Evolutionary conservation across 441 rosid genomes (phyloP), one percentile per base, ranked within the genome.

Genomic region (Mallotus japonicus): DNA sequence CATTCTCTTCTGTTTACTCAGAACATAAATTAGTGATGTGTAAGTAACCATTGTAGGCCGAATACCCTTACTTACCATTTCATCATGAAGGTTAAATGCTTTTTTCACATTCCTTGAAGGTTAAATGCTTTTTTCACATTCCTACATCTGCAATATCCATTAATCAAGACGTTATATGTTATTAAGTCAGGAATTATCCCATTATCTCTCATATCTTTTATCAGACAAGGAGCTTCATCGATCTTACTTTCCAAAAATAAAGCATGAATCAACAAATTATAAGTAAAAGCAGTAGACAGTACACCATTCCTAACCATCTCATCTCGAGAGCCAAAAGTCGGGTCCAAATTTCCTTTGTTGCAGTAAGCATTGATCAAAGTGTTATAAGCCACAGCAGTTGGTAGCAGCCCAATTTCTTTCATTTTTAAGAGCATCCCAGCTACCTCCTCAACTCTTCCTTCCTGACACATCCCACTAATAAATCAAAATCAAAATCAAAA

Each of bases 91-190:
- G 20, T 68, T 72, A 76, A 92, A 92, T n/a, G n/a, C n/a, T n/a
- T n/a, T n/a, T n/a, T n/a, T n/a, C n/a, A n/a, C n/a, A n/a, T n/a
- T n/a, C n/a, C n/a, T n/a, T n/a, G n/a, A n/a, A n/a, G n/a, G n/a
- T n/a, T n/a, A n/a, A n/a, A n/a, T 5, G 99, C 97, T 82, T 86
- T 88, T 78, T 80, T 83, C 19, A 80, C 85, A 86, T 91, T 81
- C 51, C 95, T 89, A 55, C 92, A 80, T 74, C 90, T 87, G 73
- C 94, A 86, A 73, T 87, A 88, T 34, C 96, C 97, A 75, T 92
- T 92, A 54, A 92, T 87, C 75, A 90, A 80, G 72, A 92, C 87
- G 84, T 92, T 92, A 80, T 87, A 92, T 0, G 97, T 89, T 63
- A 92, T 83, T 69, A 88, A 77, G 86, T 92, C 96, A 34, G 89